Evolutionary conservation across 495 filamentous ascomycete genomes (phyloP).

Genomic region (Talaromyces ruber): DNA sequence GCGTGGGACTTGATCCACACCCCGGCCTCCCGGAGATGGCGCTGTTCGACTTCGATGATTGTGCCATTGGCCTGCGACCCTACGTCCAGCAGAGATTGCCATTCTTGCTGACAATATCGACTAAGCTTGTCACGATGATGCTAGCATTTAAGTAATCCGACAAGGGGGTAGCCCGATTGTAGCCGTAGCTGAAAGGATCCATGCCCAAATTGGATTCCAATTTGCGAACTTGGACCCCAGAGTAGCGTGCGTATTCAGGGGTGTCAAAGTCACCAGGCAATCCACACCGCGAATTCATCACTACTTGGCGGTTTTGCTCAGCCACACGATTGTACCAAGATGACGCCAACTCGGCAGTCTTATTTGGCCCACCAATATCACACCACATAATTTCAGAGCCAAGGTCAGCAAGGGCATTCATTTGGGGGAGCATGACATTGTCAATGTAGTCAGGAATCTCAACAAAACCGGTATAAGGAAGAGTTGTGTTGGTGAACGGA

Average conservation of each 20-base stretch:
- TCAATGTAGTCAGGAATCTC: conserved; percentile 36
- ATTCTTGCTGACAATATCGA: conserved; percentile 48
- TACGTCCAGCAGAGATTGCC: conserved; percentile 49
- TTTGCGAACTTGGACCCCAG: conserved; percentile 39
- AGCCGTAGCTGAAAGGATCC: conserved; percentile 48
- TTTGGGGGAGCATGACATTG: conserved; percentile 42
- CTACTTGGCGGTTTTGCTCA: conserved; percentile 31
- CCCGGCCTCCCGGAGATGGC: conserved; percentile 37
- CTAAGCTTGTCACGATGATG: conserved; percentile 30
- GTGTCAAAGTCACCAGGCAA: conserved; percentile 42
- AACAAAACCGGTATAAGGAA: conserved; percentile 41
- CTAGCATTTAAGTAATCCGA: conserved; percentile 42
- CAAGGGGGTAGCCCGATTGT: conserved; percentile 41
- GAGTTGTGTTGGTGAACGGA: conserved; percentile 35
- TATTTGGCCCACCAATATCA: conserved; percentile 43
- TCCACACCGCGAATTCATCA: conserved; percentile 45
- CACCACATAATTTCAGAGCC: conserved; percentile 52
- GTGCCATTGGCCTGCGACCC: conserved; percentile 45
- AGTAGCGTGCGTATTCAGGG: conserved; percentile 41
- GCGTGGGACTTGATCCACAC: conserved; percentile 41
- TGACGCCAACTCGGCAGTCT: conserved; percentile 37
- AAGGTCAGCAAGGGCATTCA: conserved; percentile 34
- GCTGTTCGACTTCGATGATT: conserved; percentile 37
- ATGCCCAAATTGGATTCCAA: conserved; percentile 49
- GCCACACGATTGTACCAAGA: conserved; percentile 36